Base-by-base conservation (phyloP, 768 basidiomycete species). In the Lactarius akahatsu region DNA sequence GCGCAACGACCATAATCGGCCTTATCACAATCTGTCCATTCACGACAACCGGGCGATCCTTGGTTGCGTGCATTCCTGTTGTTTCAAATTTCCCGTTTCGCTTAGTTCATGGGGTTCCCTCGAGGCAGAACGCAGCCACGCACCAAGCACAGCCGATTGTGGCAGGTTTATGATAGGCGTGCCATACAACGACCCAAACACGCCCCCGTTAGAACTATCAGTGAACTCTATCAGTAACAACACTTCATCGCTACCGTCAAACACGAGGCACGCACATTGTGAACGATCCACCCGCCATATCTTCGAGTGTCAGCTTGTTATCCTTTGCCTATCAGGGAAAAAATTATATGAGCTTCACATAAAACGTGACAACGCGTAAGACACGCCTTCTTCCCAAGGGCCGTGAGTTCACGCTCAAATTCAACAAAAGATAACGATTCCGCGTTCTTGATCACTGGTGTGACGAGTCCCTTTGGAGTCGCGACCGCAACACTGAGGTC, bases 131-230 rank as follows among this genome's bases (percentile, higher is more conserved):
- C 28, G 58, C 34, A 55, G 61, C 38, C 18, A 77, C 82, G 68
- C 72, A 83, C 91, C 96, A 62, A 99, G 86, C 8, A 98, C 94
- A 61, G 95, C 96, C 28, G 94, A 79, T 76, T 98, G 96, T 4
- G 96, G 96, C 55, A 96, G 81, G 82, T 98, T 98, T 80, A 98
- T 96, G 74, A 99, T 99, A 43, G 96, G 96, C n/a, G 96, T 99
- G 47, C 96, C 96, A 73, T 90, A 97, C 58, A 99, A 80, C 58
- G 94, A 96, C 54, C 96, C 96, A 74, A 99, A 99, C 75, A 99
- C 96, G 72, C 96, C 96, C 55, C 96, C 97, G 74, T 99, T 99
- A 47, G 97, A 98, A 77, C 94, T 96, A 69, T 28, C 68, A 43
- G 64, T 54, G 50, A 57, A 47, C 56, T 41, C 62, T 67, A 67